These are phyloP conservation scores for Lentinula aciculospora DNA, from an alignment of 768 basidiomycete genomes.

Conservation along the genomic window DNA sequence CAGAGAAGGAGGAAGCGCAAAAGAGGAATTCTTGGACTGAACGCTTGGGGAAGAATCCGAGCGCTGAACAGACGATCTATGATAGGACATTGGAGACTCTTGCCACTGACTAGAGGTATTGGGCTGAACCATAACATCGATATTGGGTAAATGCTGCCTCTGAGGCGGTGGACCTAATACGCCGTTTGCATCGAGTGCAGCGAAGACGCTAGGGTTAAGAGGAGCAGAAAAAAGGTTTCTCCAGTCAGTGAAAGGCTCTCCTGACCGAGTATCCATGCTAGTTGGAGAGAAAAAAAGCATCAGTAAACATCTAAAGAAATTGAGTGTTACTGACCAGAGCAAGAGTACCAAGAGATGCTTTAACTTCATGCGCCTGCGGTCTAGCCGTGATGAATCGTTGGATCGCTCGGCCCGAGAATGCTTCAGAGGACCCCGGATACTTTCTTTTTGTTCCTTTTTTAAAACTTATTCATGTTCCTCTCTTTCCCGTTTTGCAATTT, in stretches of 20 bases:
- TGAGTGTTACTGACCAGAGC: slow-evolving; percentile 4
- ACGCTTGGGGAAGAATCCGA: slow-evolving; percentile 23
- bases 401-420: not conserved
- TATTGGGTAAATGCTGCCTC: slow-evolving; percentile 13
- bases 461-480: no score
- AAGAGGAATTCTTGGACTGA: slow-evolving; percentile 18
- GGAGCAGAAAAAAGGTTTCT: slow-evolving; percentile 54
- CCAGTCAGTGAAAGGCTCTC: slow-evolving; percentile 36
- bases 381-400: not conserved
- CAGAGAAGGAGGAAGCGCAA: slow-evolving; percentile 65
- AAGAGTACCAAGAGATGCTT: not conserved
- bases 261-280: slow-evolving; percentile 6
- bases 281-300: not conserved
- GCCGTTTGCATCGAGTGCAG: slow-evolving; percentile 56
- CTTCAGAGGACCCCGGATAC: not conserved
- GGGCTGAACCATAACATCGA: slow-evolving; percentile 16
- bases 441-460: not conserved
- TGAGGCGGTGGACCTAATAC: slow-evolving; percentile 34
- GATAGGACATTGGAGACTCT: slow-evolving; percentile 17
- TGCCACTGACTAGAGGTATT: slow-evolving; percentile 23
- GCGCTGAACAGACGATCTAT: slow-evolving; percentile 24
- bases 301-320: slow-evolving; percentile 1
- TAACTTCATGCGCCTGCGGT: not conserved
- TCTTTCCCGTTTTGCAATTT: not conserved
- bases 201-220: slow-evolving; percentile 54